Evolutionary conservation across 1,284 basidiomycete species (phyloP).

Genomic region (Sporisorium exsertum): DNA sequence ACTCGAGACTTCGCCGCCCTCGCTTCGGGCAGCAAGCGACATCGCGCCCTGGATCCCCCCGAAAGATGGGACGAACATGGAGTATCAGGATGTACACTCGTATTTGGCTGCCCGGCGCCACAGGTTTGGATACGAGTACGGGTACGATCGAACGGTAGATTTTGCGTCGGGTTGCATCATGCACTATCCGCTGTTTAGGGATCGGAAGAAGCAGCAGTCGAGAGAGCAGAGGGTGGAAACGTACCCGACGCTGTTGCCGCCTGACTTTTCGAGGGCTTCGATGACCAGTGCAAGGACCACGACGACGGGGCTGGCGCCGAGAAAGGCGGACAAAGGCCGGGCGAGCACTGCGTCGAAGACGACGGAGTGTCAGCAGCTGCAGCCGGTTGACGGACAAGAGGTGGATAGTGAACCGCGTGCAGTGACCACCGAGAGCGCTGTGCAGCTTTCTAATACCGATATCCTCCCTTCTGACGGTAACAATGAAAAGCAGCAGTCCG

Average conservation of each 20-base stretch:
- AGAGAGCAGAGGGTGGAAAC: not conserved
- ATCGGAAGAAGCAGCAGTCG: constrained; percentile 5
- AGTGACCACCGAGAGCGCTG: not conserved
- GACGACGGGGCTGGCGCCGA: constrained; percentile 9
- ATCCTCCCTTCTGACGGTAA: not conserved
- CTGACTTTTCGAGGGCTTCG: constrained; percentile 22
- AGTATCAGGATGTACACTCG: not conserved
- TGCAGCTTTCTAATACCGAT: not conserved
- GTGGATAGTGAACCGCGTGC: not conserved
- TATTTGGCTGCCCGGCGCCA: not conserved
- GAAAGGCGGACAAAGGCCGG: constrained; percentile 3
- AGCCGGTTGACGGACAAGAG: not conserved
- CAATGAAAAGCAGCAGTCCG: not conserved
- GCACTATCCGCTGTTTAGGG: constrained; percentile 29
- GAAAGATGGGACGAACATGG: not conserved
- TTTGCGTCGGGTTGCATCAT: constrained; percentile 29
- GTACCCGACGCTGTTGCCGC: constrained; percentile 21
- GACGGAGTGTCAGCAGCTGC: not conserved
- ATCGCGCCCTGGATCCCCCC: not conserved
- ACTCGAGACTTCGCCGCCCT: not conserved
- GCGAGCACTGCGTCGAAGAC: constrained; percentile 7
- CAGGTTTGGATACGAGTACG: constrained; percentile 11
- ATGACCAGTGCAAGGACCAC: not conserved
- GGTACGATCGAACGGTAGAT: constrained; percentile 19
- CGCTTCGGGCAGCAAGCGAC: constrained; percentile 15